Evolutionary conservation across 2,329 filamentous ascomycete species (phyloP), one percentile per base, ranked within the genome.

Genomic region (Colletotrichum destructivum): DNA sequence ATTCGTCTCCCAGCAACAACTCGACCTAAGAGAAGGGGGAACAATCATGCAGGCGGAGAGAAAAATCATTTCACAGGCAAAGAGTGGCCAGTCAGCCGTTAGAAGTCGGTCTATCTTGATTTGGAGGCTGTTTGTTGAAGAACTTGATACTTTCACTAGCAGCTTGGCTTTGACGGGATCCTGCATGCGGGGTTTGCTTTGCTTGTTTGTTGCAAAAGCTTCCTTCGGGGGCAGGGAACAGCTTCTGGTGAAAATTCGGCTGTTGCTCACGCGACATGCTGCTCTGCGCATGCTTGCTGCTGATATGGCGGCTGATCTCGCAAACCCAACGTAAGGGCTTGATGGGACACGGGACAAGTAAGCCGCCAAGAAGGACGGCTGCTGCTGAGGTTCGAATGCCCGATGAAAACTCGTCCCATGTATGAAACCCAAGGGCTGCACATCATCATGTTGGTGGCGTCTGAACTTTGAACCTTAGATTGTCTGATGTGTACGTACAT

Each of bases 361-460:
- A n/a, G 42, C 49, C 49, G 59, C 61, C 38, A 59, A 52, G 62
- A 47, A 60, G 9, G 47, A 31, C 55, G n/a, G 55, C 54, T 40
- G 40, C 44, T 67, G 49, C 64, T 52, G 63, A 69, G 65, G 54
- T 72, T 69, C 65, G 60, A 59, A 44, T 47, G 64, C 47, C 49
- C 46, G 49, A 69, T 40, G 35, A 38, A 63, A 47, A 69, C 49
- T 64, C 69, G 52, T 72, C 69, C 69, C 52, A 72, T 54, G 54
- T 64, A 40, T 69, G 69, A 72, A 72, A 69, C 65, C 15, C 11
- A 63, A 72, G 69, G 26, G n/a, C 66, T 64, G 69, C 69, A 69
- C 66, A 72, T 64, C 69, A 72, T 72, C 54, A 69, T 69, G 59
- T 72, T 35, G 57, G 66, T 69, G 63, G 69, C 69, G 69, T 60